A percentile compares a stretch with the other conserved stretches of the same genome.
phyloP scores from a whole-genome alignment of 2,329 filamentous ascomycete genomes.

The Penicillium nordicum region DNA sequence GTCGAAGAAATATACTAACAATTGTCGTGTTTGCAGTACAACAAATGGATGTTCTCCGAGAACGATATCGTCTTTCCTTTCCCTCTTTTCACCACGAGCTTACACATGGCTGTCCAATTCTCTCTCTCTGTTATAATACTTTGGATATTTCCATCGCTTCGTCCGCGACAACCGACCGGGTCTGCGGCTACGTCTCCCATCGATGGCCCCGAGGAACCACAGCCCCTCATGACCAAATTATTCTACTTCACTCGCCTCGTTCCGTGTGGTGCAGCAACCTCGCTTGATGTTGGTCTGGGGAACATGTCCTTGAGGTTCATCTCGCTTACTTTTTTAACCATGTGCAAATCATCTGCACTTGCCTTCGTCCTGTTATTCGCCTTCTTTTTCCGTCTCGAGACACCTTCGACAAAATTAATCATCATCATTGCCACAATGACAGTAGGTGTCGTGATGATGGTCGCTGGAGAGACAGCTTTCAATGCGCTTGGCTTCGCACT shows the following conservation, averaged over 20 bases:
- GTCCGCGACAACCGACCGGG: constrained; percentile 54
- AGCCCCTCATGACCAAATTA: constrained; percentile 72
- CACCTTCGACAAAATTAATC: constrained; percentile 79
- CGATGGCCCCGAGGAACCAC: constrained; percentile 49
- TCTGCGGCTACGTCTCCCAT: constrained; percentile 34
- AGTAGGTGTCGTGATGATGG: constrained; percentile 93
- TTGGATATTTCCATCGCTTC: constrained; percentile 75
- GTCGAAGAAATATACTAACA: constrained; percentile 11
- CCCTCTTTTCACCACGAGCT: constrained; percentile 88
- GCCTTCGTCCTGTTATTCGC: constrained; percentile 95
- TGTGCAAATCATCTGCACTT: constrained; percentile 97
- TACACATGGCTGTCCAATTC: constrained; percentile 97
- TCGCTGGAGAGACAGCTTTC: constrained; percentile 90
- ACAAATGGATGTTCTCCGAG: constrained; percentile 99
- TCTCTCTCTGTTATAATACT: constrained; percentile 71
- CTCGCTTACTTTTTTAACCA: constrained; percentile 94
- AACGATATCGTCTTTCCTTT: constrained; percentile 85
- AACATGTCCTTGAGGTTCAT: constrained; percentile 97
- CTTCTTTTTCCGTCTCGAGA: constrained; percentile 87
- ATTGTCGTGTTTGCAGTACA: constrained; percentile 63
- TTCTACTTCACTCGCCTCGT: constrained; percentile 92
- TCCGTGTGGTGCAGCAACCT: constrained; percentile 87
- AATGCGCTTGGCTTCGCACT: constrained; percentile 81
- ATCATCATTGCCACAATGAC: constrained; percentile 91
- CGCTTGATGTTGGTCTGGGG: constrained; percentile 90